Base-by-base conservation (phyloP, 2,329 filamentous ascomycete genomes). In the Colletotrichum cereale region DNA sequence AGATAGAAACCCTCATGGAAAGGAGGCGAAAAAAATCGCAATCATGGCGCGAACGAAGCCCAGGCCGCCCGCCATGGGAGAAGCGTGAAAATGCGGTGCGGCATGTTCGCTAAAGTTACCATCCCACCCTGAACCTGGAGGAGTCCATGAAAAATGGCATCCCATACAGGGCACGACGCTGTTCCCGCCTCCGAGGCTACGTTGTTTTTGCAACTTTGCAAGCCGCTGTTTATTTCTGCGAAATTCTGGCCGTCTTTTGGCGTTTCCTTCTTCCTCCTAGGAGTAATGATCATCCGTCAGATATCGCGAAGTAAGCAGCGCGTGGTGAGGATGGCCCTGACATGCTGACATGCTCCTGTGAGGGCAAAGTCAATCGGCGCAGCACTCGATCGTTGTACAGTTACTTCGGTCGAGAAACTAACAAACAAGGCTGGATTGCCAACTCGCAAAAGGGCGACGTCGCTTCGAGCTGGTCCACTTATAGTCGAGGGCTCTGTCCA, bases 121-220 rank as follows among this genome's bases (percentile, higher is more conserved):
- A 4, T 18, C n/a, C 50, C 50, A 29, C 50, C 52, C 29, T 5
- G 4, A 12, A 36, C 31, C 18, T 21, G 48, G 48, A 52, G 36
- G 31, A 60, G 34, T 40, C 57, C 26, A 63, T 40, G 24, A 34
- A 36, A 66, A 56, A 29, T 62, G 47, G 24, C 56, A 29, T 58
- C 34, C 57, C 50, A 21, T 60, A 56, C 64, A 62, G 55, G 64
- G 64, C 64, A 40, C 38, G 57, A 52, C 56, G 64, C 36, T 67
- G 64, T 40, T 58, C 29, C 40, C 40, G 58, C 44, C 58, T 58
- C 52, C 58, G 68, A 67, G 58, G 58, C 64, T 48, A 57, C 5
- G 68, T 68, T 55, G 44, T 18, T 47, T 24, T 24, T 24, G 21
- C 21, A 47, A 24, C 21, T 58, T 53, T 36, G 44, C 11, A 53